Base-by-base conservation (phyloP, 2,329 filamentous ascomycete species). In the Cladosporium sp. region DNA sequence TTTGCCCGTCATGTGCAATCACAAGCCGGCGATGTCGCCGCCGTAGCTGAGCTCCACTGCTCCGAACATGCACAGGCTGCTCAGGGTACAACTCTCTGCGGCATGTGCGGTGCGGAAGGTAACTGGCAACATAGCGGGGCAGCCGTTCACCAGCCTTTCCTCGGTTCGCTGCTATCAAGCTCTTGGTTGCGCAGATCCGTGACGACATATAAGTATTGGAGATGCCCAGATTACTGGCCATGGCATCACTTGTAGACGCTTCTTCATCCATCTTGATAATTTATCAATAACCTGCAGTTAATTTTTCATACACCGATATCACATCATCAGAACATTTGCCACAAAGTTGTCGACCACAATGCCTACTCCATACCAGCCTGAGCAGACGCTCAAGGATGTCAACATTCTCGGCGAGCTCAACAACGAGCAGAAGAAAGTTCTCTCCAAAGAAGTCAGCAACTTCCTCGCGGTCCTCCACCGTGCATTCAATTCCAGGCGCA, bases 401-500 rank as follows among this genome's bases (percentile, higher is more conserved):
- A 85, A 86, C 76, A 84, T 97, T 80, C 86, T 91, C 69, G 93
- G 91, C 70, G 76, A 83, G 61, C 78, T 97, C 71, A 86, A 85
- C 70, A 85, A 93, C 59, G 79, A 87, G 66, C 88, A 92, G 74
- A 86, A 85, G 78, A 93, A 96, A 82, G 95, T 99, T 73, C 84
- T 97, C 64, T 96, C 86, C 62, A 93, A 91, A 67, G 84, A 95
- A 64, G 93, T 93, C 57, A 86, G 90, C 64, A 89, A 91, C 62
- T 99, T 97, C 81, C 85, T 99, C 60, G 90, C 93, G 36, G 87
- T 97, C 63, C 85, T 99, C 69, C 94, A 99, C 79, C 88, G 93
- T 72, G 91, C 91, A 64, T 97, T 97, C 83, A 95, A 97, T 75
- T 78, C 75, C 63, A 93, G 88, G 57, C 90, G 94, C 76, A 96